phyloP scores from a whole-genome alignment of 1,284 basidiomycete species.

The Wolfiporia cocos region DNA sequence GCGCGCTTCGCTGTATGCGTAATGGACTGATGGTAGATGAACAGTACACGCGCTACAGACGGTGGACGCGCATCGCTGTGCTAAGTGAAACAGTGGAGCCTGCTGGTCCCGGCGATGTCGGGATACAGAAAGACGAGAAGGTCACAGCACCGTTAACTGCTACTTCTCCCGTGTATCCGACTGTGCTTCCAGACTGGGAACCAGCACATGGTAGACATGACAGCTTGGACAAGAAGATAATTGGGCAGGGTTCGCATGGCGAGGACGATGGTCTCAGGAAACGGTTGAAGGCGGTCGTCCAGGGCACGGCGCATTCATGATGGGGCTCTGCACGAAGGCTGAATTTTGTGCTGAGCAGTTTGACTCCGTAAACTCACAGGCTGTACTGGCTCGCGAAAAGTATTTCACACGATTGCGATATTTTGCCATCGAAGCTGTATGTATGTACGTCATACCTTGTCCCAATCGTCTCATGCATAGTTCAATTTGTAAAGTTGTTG shows the following conservation, averaged over 20 bases:
- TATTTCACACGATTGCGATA: too few relatives aligned
- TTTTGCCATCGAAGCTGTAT: too few relatives aligned
- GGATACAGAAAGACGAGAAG: conserved; percentile 15
- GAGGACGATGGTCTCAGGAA: conserved; percentile 19
- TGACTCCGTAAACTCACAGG: too few relatives aligned
- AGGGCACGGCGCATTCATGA: conserved; percentile 9
- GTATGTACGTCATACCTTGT: too few relatives aligned
- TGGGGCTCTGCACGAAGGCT: too few relatives aligned
- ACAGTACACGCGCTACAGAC: conserved; percentile 77
- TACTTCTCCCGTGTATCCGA: neutral
- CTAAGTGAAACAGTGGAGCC: conserved; percentile 67
- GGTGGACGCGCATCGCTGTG: conserved; percentile 81
- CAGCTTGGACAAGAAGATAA: conserved; percentile 1
- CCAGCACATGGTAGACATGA: conserved; percentile 1
- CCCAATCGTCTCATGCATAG: too few relatives aligned
- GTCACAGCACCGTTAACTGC: neutral
- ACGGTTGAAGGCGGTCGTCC: conserved; percentile 25
- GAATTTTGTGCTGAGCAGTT: too few relatives aligned
- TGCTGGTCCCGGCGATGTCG: conserved; percentile 33
- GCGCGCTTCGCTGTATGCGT: neutral
- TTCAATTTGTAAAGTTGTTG: too few relatives aligned
- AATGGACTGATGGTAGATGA: conserved; percentile 1
- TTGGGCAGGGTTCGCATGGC: neutral
- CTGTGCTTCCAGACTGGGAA: conserved; percentile 1
- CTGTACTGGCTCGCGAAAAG: too few relatives aligned